Base-by-base conservation (phyloP, 345 rosid species). In the Lumnitzera littorea region DNA sequence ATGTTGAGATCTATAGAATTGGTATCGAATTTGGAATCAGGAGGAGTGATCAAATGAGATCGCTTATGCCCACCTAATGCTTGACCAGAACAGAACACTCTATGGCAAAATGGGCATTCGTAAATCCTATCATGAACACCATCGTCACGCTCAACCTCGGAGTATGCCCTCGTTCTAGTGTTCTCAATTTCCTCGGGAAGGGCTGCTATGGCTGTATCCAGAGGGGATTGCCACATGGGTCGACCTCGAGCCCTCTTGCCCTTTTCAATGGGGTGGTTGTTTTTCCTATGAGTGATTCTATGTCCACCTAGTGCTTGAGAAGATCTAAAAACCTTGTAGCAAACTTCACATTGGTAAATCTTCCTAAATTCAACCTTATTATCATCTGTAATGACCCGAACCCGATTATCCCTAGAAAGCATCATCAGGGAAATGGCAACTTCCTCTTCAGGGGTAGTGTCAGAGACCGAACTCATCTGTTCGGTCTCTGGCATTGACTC, bases 11-110 rank as follows among this genome's bases (percentile, higher is more conserved):
- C 78, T 54, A 69, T 65, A 50, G 60, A 48, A 14, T 7, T 61
- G 63, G 14, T 31, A 15, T 60, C 63, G 2, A 48, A 23, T 43
- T 23, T 16, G 5, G 24, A 24, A 0, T 48, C 12, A 14, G 73
- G 47, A 57, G 66, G 15, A 48, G 55, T 49, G 56, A 51, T 15
- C 3, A 66, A 59, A 58, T 74, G 78, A 2, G 74, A 66, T 51
- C 71, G 62, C 55, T 74, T 74, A 56, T 74, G 78, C 0, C 78
- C 78, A 3, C 78, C 78, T 1, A 74, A 64, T 13, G 78, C 78
- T 51, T 74, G 78, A 2, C 78, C 78, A 11, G 78, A 74, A 24
- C 71, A 68, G 48, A 74, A 74, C 13, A 74, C 70, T 51, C 51
- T 66, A 17, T 17, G 55, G 10, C 78, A 74, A 24, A 65, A 70